Conservation (phyloP, 495 filamentous ascomycete species). For the Pseudevernia furfuracea region DNA sequence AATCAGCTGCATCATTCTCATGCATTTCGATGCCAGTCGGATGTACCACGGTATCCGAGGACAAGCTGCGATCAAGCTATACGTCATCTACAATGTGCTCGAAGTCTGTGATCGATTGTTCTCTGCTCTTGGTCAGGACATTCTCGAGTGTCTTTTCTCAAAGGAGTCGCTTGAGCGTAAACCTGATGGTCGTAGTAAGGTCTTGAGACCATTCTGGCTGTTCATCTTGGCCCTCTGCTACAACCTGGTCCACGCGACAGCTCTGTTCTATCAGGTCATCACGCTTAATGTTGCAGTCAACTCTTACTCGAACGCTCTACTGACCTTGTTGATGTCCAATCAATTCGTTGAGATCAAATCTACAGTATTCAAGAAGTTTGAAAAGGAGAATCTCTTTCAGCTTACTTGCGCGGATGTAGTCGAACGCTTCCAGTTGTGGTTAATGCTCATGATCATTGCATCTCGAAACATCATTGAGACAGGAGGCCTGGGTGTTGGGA, state of each 20-base stretch:
- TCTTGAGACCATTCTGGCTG: constrained; percentile 84
- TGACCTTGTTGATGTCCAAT: constrained; percentile 86
- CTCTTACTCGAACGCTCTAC: constrained; percentile 91
- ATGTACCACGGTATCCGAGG: constrained; percentile 98
- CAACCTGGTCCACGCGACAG: constrained; percentile 75
- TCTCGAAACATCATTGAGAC: constrained; percentile 93
- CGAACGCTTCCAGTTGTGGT: constrained; percentile 93
- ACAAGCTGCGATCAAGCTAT: constrained; percentile 94
- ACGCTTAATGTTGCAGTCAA: constrained; percentile 97
- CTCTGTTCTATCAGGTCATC: constrained; percentile 93
- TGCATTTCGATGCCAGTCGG: constrained; percentile 88
- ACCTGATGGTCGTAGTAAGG: constrained; percentile 80
- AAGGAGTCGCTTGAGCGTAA: constrained; percentile 83
- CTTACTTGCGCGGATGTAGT: constrained; percentile 94
- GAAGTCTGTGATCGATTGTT: constrained; percentile 84
- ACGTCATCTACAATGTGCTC: constrained; percentile 95
- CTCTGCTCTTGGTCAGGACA: constrained; percentile 86
- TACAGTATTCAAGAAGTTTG: constrained; percentile 81
- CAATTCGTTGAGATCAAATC: constrained; percentile 98
- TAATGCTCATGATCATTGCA: constrained; percentile 93
- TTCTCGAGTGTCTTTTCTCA: constrained; percentile 92
- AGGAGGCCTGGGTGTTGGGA: constrained; percentile 50
- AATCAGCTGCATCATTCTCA: constrained; percentile 72
- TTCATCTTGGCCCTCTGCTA: constrained; percentile 83
- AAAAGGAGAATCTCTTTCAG: constrained; percentile 88